Evolutionary conservation across 306 rosid species (phyloP).

Genomic region (Glycyrrhiza uralensis): DNA sequence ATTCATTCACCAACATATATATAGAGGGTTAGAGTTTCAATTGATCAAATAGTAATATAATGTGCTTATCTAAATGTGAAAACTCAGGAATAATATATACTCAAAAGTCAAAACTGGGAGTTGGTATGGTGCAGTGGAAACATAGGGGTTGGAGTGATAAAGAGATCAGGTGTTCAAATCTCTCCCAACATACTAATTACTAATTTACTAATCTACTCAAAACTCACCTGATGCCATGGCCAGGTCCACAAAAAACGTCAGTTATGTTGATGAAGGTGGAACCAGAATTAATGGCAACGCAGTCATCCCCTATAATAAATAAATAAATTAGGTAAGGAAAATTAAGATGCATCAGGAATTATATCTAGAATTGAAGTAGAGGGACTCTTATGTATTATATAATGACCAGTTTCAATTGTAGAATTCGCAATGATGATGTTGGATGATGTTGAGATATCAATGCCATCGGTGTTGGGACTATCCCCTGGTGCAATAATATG

Average conservation of each 20-base stretch:
- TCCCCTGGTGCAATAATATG: constrained; percentile 35
- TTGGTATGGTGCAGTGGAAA: too few relatives aligned
- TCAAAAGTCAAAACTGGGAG: too few relatives aligned
- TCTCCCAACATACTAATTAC: too few relatives aligned
- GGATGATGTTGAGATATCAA: constrained; percentile 30
- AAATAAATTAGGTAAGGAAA: not conserved
- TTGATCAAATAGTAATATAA: not conserved
- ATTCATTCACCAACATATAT: not conserved
- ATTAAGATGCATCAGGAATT: not conserved
- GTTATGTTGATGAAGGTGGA: constrained; percentile 35
- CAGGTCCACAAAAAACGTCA: constrained; percentile 49
- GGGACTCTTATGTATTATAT: not conserved
- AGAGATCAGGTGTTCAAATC: too few relatives aligned
- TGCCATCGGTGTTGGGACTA: constrained; percentile 63
- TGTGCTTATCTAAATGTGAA: too few relatives aligned
- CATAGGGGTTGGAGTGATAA: too few relatives aligned
- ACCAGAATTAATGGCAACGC: constrained; percentile 45
- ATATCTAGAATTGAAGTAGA: not conserved
- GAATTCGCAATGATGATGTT: constrained; percentile 22
- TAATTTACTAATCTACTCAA: too few relatives aligned
- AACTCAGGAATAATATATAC: too few relatives aligned
- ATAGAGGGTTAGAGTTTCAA: not conserved
- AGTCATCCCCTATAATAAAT: constrained; percentile 47
- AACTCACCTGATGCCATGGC: constrained; percentile 56
- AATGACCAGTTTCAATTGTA: constrained; percentile 31